Evolutionary conservation across 2,329 filamentous ascomycete species (phyloP).

Genomic region (Chaetothyriales sp.): DNA sequence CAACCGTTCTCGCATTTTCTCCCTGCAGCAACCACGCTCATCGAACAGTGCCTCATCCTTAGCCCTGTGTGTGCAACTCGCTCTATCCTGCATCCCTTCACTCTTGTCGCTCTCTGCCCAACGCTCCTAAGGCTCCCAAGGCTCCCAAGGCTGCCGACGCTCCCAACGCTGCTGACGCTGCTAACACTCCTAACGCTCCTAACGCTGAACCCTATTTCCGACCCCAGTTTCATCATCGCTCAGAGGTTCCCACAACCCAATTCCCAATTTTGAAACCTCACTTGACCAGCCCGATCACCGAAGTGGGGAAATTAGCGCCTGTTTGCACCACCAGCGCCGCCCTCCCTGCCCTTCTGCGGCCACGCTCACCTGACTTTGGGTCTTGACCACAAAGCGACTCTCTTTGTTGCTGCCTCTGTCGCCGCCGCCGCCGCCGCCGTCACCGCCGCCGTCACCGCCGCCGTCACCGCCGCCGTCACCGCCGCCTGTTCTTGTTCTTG

Average conservation of each 20-base stretch:
- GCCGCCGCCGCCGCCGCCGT: background rate
- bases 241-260: slow-evolving; percentile 15
- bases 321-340: slow-evolving; percentile 16
- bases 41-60: background rate
- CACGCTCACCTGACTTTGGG: background rate
- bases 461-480: background rate
- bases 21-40: slow-evolving; percentile 11
- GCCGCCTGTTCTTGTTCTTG: no score
- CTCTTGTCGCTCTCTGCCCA: slow-evolving; percentile 4
- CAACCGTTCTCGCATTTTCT: slow-evolving; percentile 1
- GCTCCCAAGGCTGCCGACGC: no score
- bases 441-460: background rate
- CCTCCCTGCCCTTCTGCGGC: slow-evolving; percentile 3
- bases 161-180: no score
- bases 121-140: no score
- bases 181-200: no score
- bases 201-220: slow-evolving; percentile 1
- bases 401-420: background rate
- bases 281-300: slow-evolving; percentile 1
- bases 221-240: slow-evolving; percentile 16
- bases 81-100: slow-evolving; percentile 1
- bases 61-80: slow-evolving; percentile 1
- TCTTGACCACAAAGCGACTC: background rate
- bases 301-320: slow-evolving; percentile 20
- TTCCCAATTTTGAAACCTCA: slow-evolving; percentile 17